phyloP scores from a whole-genome alignment of 2,329 filamentous ascomycete species.

The Xylariomycetidae sp. region DNA sequence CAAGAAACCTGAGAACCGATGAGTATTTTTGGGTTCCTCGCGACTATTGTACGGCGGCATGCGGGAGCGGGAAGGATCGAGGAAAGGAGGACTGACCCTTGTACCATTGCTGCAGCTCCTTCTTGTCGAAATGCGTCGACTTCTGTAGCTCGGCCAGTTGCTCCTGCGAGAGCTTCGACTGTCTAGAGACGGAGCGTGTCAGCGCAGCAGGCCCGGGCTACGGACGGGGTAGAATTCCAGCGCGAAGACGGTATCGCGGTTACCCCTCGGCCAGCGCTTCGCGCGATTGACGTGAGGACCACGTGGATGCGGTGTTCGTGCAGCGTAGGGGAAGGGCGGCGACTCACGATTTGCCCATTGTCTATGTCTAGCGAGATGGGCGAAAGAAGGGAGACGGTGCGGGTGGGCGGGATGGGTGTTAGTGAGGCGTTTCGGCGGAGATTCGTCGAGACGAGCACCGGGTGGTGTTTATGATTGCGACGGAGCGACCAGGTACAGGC shows the following conservation, averaged over 20 bases:
- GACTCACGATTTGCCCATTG: slow-evolving; percentile 28
- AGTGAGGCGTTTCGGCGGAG: not conserved
- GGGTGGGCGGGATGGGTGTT: not conserved
- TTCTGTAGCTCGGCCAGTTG: slow-evolving; percentile 94
- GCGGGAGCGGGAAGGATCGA: not conserved
- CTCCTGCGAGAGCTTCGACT: slow-evolving; percentile 96
- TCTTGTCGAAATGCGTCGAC: slow-evolving; percentile 98
- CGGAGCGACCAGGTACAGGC: slow-evolving; percentile 12
- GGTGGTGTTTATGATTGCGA: slow-evolving; percentile 18
- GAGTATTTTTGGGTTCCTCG: too few relatives aligned
- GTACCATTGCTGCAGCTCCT: slow-evolving; percentile 99
- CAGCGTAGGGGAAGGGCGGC: slow-evolving; percentile 2
- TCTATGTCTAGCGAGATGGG: slow-evolving; percentile 4
- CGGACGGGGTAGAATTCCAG: slow-evolving; percentile 1
- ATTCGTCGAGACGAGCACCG: slow-evolving; percentile 3
- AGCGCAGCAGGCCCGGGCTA: slow-evolving; percentile 1
- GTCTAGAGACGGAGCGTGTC: slow-evolving; percentile 46
- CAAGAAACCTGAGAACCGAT: slow-evolving; percentile 65
- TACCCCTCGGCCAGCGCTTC: too few relatives aligned
- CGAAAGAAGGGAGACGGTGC: not conserved
- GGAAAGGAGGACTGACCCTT: slow-evolving; percentile 68
- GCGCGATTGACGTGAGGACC: slow-evolving; percentile 3
- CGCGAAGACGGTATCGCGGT: slow-evolving; percentile 5
- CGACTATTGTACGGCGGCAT: slow-evolving; percentile 6
- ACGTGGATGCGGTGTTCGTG: slow-evolving; percentile 6